These are phyloP conservation scores for Bruguiera sexangula DNA, from an alignment of 345 rosid species.

Conservation along the genomic window DNA sequence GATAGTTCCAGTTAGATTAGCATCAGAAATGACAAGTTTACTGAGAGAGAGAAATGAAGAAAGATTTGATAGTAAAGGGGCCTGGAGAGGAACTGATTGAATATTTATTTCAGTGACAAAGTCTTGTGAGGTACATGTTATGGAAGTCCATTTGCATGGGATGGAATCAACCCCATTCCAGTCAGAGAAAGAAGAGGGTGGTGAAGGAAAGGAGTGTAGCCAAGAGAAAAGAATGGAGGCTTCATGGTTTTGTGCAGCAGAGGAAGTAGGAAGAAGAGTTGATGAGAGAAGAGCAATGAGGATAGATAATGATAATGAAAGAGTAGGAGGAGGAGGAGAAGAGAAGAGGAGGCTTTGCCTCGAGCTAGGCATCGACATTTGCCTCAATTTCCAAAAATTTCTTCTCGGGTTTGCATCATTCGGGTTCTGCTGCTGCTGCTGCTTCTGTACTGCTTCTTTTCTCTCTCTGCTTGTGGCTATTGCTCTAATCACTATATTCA, in stretches of 20 bases:
- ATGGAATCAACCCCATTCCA: slow-evolving; percentile 63
- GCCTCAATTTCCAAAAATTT: slow-evolving; percentile 67
- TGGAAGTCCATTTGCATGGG: slow-evolving; percentile 83
- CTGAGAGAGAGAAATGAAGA: slow-evolving; percentile 48
- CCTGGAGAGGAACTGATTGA: slow-evolving; percentile 49
- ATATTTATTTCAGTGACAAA: slow-evolving; percentile 65
- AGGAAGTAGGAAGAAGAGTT: slow-evolving; percentile 10
- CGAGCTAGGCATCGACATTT: slow-evolving; percentile 63
- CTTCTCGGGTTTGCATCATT: slow-evolving; percentile 66
- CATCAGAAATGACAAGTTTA: slow-evolving; percentile 56
- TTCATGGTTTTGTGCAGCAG: slow-evolving; percentile 45
- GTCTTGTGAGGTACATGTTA: slow-evolving; percentile 62
- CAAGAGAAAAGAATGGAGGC: slow-evolving; percentile 61
- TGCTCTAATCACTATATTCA: slow-evolving; percentile 28
- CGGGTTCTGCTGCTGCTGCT: slow-evolving; percentile 41
- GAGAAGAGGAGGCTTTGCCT: slow-evolving; percentile 34
- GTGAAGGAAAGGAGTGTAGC: slow-evolving; percentile 49
- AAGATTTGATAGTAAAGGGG: slow-evolving; percentile 54
- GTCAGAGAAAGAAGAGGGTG: slow-evolving; percentile 41
- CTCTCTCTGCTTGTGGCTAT: slow-evolving; percentile 14
- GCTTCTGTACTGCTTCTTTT: slow-evolving; percentile 26
- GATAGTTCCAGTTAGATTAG: slow-evolving; percentile 67
- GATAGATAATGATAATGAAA: slow-evolving; percentile 28
- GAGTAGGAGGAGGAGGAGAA: slow-evolving; percentile 20
- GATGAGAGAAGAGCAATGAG: slow-evolving; percentile 11